Evolutionary conservation across 2,329 filamentous ascomycete genomes (phyloP).

Genomic region (Alternaria sp.): DNA sequence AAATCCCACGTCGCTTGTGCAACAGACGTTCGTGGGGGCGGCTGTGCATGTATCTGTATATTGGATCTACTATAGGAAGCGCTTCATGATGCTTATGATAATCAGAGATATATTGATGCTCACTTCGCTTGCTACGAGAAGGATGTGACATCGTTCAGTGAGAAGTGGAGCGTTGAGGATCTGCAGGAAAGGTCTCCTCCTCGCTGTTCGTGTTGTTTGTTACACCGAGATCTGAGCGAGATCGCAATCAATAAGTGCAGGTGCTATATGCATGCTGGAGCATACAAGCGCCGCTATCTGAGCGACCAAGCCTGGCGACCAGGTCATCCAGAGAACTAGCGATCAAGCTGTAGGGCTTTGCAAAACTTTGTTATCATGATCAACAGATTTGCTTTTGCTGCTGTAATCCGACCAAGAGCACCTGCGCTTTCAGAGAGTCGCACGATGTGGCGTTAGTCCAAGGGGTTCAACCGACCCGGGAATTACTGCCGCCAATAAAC

Average conservation of each 20-base stretch:
- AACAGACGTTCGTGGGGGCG: conserved; percentile 7
- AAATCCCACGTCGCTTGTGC: conserved; percentile 7
- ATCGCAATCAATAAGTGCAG: conserved; percentile 1
- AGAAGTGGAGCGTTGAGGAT: background rate
- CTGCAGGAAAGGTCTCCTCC: conserved; percentile 2
- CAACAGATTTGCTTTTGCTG: conserved; percentile 2
- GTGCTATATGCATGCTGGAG: background rate
- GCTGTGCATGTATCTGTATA: conserved; percentile 8
- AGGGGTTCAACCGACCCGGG: background rate
- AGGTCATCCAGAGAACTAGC: background rate
- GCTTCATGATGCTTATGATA: conserved; percentile 8
- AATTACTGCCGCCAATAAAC: background rate
- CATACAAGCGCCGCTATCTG: background rate
- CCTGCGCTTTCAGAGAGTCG: background rate
- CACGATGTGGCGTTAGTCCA: background rate
- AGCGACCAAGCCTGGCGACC: background rate
- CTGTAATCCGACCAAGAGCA: background rate
- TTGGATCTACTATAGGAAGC: conserved; percentile 9
- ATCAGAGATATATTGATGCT: conserved; percentile 6
- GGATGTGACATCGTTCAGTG: conserved; percentile 3
- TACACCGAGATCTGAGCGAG: background rate
- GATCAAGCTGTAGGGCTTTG: background rate
- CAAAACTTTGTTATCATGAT: background rate
- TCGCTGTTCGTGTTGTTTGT: background rate
- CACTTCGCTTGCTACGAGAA: conserved; percentile 5